Percentiles rank a stretch among this genome's conserved stretches.
Evolutionary conservation across 2,329 filamentous ascomycete genomes (phyloP).

Genomic region (Talaromyces sp.): DNA sequence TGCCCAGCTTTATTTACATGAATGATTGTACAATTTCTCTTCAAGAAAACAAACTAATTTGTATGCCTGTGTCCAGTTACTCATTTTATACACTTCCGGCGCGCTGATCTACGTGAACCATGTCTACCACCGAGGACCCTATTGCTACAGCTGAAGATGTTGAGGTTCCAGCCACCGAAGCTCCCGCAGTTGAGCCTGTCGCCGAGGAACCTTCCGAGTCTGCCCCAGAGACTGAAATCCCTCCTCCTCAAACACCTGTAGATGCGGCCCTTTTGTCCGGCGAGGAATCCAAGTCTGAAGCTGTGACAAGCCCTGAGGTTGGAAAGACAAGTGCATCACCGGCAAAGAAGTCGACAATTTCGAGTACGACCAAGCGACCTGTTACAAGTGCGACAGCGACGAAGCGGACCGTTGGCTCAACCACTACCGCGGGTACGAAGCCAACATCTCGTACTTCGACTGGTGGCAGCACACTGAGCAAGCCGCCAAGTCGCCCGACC

Average conservation of each 20-base stretch:
- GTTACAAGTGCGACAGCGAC: constrained; percentile 33
- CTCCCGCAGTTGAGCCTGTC: constrained; percentile 3
- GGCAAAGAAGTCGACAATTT: constrained; percentile 26
- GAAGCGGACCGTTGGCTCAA: constrained; percentile 31
- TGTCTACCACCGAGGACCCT: constrained; percentile 24
- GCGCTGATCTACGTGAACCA: constrained; percentile 17
- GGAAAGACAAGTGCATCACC: constrained; percentile 34
- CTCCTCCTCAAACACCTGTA: constrained; percentile 35
- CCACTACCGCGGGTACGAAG: constrained; percentile 28
- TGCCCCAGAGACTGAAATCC: constrained; percentile 28
- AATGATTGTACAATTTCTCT: not conserved
- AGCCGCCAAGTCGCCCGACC: constrained; percentile 43
- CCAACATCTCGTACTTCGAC: constrained; percentile 29
- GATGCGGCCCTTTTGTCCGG: constrained; percentile 34
- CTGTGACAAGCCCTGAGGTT: constrained; percentile 35
- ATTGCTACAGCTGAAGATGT: constrained; percentile 25
- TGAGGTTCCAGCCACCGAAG: constrained; percentile 21
- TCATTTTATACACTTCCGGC: not conserved
- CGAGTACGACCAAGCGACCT: constrained; percentile 21
- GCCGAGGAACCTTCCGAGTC: constrained; percentile 18
- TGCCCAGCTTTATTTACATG: not conserved
- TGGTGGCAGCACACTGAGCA: constrained; percentile 40
- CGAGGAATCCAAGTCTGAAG: constrained; percentile 27
- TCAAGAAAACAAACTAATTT: not conserved
- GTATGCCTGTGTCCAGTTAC: not conserved